Percentiles rank a stretch among this genome's conserved stretches.
These are phyloP conservation scores for Ramalina intermedia DNA, from an alignment of 495 filamentous ascomycete species.

Conservation along the genomic window DNA sequence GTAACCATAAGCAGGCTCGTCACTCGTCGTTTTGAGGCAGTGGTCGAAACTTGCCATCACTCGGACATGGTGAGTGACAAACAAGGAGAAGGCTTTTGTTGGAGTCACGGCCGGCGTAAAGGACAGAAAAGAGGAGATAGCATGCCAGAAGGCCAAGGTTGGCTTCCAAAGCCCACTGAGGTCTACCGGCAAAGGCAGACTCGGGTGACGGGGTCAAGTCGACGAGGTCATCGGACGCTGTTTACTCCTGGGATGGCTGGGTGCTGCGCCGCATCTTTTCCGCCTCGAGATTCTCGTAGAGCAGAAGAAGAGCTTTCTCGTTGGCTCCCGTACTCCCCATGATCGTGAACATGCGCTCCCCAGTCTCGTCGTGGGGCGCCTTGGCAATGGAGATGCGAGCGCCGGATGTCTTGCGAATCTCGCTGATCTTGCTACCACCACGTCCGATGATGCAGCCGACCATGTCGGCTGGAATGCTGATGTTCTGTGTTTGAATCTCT, in stretches of 20 bases:
- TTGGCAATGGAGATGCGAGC: constrained; percentile 98
- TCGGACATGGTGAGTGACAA: too few relatives aligned
- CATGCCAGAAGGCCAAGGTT: too few relatives aligned
- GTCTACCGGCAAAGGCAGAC: not conserved
- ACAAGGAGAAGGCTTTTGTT: not conserved
- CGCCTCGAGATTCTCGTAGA: constrained; percentile 97
- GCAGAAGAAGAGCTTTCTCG: constrained; percentile 85
- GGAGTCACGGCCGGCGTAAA: not conserved
- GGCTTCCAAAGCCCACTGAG: not conserved
- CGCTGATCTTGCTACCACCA: constrained; percentile 87
- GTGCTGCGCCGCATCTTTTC: constrained; percentile 95
- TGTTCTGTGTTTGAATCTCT: constrained; percentile 96
- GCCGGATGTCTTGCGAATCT: constrained; percentile 90
- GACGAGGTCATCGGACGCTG: not conserved
- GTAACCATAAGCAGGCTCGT: constrained; percentile 2
- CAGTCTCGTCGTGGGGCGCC: constrained; percentile 90
- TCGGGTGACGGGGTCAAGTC: not conserved
- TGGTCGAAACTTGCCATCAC: not conserved
- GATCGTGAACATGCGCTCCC: constrained; percentile 99
- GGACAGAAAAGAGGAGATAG: not conserved
- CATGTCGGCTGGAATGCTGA: constrained; percentile 98
- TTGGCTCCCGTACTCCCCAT: constrained; percentile 85
- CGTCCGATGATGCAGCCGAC: constrained; percentile 98
- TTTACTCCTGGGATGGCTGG: constrained; percentile 49
- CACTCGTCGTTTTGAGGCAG: not conserved